Base-by-base conservation (phyloP, 1,139 yeast species). In the Spencermartinsiella ligniputridi region DNA sequence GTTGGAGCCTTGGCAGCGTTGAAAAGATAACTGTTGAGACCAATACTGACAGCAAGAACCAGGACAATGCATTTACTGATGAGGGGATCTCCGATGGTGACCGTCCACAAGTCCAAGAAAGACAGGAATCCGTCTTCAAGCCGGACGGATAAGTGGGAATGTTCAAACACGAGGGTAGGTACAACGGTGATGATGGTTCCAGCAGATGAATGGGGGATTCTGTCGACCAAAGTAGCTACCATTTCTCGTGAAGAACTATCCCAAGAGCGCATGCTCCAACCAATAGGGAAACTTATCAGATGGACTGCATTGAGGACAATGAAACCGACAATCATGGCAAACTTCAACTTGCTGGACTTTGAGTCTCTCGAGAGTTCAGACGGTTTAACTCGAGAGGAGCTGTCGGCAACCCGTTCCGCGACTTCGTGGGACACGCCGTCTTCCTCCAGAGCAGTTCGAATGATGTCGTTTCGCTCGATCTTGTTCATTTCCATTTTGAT, bases 401-500 rank as follows among this genome's bases (percentile, higher is more conserved):
- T 37, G 34, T 72, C 76, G 20, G 90, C 81, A 34, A 86, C 83
- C 46, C 78, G 75, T 52, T 78, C 80, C 37, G 92, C 97, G 38
- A 86, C 86, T 48, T 74, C 69, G 44, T 58, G 80, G 38, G 88
- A 76, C 35, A 92, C 78, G 18, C 98, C 98, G 58, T 94, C 98
- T 64, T 92, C 98, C 68, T 90, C 96, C 54, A 92, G 72, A 18
- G 89, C 92, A 54, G 79, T 81, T 60, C 85, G 82, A 61, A 90
- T 77, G 47, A 81, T 78, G 49, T 89, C 83, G 41, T 92, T 85
- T 55, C 90, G 81, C 66, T 92, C 88, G 49, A 95, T 95, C 53
- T 89, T 75, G 61, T 81, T 81, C 61, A 92, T 88, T 66, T 94
- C 97, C 36, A 94, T 80, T 67, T 92, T 92, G 65, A 92, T 75